Evolutionary conservation across 768 basidiomycete species (phyloP).

Genomic region (Termitomyces bulborhizus): DNA sequence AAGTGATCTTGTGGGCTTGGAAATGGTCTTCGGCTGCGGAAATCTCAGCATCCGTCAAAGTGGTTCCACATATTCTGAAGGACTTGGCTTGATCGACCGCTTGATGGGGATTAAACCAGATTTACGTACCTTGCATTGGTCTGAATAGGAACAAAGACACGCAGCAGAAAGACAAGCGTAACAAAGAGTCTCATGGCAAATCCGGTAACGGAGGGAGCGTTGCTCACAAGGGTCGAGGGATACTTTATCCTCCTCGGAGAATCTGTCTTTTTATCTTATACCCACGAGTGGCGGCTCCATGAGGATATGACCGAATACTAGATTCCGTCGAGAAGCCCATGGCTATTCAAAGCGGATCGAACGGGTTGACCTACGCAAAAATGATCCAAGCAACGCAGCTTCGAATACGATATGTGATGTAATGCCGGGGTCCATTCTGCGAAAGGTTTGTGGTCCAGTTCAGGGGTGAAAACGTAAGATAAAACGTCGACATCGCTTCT

Average conservation of each 20-base stretch:
- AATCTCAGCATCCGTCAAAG: slow-evolving; percentile 2
- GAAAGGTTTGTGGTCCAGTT: background rate
- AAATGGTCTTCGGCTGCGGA: slow-evolving; percentile 15
- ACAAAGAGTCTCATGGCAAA: background rate
- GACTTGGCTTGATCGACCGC: background rate
- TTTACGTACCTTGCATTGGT: background rate
- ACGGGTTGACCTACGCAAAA: background rate
- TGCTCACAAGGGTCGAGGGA: background rate
- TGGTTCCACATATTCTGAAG: background rate
- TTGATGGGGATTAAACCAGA: no score
- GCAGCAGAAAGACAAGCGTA: background rate
- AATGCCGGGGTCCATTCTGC: background rate
- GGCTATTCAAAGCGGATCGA: background rate
- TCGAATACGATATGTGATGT: background rate
- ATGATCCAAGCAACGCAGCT: background rate
- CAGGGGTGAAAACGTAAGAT: background rate
- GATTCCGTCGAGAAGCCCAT: background rate
- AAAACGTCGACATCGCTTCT: background rate
- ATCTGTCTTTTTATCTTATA: background rate
- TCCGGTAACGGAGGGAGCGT: background rate
- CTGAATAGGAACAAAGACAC: background rate
- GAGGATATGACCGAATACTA: background rate
- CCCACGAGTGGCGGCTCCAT: background rate
- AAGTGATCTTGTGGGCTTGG: slow-evolving; percentile 8
- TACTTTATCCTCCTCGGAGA: background rate